Percentiles rank a stretch among this genome's conserved stretches.
phyloP scores from a whole-genome alignment of 164 flowering plant genomes.

The Chimonanthus praecox region DNA sequence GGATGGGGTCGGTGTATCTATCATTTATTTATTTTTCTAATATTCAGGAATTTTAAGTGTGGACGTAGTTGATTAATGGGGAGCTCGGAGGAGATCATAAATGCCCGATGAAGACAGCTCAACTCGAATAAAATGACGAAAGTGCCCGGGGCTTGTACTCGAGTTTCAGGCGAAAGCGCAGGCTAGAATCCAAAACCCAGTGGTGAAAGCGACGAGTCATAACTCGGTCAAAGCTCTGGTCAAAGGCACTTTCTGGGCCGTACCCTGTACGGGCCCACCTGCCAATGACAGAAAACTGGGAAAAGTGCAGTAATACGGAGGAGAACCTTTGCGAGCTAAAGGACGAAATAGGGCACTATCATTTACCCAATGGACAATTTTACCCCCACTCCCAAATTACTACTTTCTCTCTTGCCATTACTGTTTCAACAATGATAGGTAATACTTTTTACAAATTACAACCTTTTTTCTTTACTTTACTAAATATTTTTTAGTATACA shows the following conservation, averaged over 20 bases:
- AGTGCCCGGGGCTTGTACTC: not conserved
- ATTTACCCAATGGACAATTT: too few relatives aligned
- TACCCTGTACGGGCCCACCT: slow-evolving; percentile 20
- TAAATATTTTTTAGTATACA: too few relatives aligned
- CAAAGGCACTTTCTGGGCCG: slow-evolving; percentile 22
- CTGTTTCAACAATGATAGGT: too few relatives aligned
- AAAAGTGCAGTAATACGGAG: not conserved
- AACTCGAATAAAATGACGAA: not conserved
- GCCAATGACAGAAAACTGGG: slow-evolving; percentile 13
- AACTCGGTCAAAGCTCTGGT: slow-evolving; percentile 32
- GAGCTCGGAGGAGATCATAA: not conserved
- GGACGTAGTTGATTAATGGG: too few relatives aligned
- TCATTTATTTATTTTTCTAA: too few relatives aligned
- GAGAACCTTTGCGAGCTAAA: not conserved
- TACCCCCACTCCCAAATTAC: too few relatives aligned
- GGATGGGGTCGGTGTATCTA: too few relatives aligned
- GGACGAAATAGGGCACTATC: too few relatives aligned
- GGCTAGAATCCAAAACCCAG: slow-evolving; percentile 42
- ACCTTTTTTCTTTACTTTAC: too few relatives aligned
- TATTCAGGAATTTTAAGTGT: too few relatives aligned
- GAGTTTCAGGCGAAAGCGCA: slow-evolving; percentile 2
- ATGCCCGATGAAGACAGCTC: not conserved
- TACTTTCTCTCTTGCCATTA: too few relatives aligned
- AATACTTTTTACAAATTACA: too few relatives aligned
- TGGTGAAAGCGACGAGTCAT: slow-evolving; percentile 33